A percentile compares a stretch with the other conserved stretches of the same genome.
phyloP scores from a whole-genome alignment of 2,329 filamentous ascomycete species.

The Fusarium foetens region DNA sequence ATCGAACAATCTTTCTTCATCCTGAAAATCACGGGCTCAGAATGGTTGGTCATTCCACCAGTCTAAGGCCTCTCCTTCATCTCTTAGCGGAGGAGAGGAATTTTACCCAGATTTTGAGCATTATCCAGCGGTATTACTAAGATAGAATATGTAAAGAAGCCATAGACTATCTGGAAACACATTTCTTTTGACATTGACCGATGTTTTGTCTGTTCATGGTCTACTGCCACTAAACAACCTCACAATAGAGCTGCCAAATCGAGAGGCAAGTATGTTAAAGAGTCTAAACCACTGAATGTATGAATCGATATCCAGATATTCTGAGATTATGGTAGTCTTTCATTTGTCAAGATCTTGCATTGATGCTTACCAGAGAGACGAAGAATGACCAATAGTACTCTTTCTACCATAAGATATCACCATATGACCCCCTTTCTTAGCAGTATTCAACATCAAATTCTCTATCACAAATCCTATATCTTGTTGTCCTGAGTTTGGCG shows the following conservation, averaged over 20 bases:
- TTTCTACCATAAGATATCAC: not conserved
- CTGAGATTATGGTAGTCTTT: accelerated
- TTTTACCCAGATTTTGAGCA: not conserved
- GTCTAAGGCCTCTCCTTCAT: not conserved
- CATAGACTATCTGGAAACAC: accelerated
- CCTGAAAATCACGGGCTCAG: not conserved
- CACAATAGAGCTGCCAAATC: not conserved
- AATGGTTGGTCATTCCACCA: not conserved
- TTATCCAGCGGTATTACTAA: accelerated
- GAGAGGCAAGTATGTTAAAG: accelerated
- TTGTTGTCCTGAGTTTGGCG: accelerated
- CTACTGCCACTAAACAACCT: not conserved
- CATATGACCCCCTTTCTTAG: no score
- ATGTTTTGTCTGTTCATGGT: not conserved
- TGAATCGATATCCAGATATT: not conserved
- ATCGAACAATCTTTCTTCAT: not conserved
- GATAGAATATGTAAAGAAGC: not conserved
- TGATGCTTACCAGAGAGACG: not conserved
- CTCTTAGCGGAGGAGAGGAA: no score
- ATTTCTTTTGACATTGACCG: not conserved
- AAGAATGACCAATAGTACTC: not conserved
- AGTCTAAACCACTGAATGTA: not conserved
- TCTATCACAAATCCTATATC: accelerated
- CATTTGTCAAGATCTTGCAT: accelerated
- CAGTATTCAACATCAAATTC: no score